Conservation (phyloP, 2,329 filamentous ascomycete species). For the Dissoconium aciculare region DNA sequence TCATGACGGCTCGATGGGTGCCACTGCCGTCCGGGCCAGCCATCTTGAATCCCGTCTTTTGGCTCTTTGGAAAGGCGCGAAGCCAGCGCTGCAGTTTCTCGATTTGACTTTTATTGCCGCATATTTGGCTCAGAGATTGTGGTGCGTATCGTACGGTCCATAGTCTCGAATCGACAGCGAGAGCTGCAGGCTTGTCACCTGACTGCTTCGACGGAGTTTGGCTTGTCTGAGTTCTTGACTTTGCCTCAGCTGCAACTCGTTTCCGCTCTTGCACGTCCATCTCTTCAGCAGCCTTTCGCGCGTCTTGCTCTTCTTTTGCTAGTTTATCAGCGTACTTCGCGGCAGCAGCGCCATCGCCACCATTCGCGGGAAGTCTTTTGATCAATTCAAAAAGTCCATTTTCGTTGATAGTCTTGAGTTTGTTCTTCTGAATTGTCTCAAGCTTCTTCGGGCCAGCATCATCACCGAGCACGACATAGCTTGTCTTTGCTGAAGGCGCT, state of each 20-base stretch:
- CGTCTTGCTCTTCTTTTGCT: constrained; percentile 68
- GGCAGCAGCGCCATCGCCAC: constrained; percentile 75
- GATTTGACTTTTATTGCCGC: constrained; percentile 81
- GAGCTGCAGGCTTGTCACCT: constrained; percentile 23
- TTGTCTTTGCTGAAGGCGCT: constrained; percentile 83
- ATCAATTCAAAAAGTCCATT: constrained; percentile 83
- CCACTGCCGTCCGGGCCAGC: constrained; percentile 75
- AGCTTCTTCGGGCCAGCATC: constrained; percentile 93
- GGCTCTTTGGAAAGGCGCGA: constrained; percentile 61
- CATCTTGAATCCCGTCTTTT: constrained; percentile 67
- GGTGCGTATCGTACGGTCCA: constrained; percentile 97
- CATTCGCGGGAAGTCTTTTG: constrained; percentile 62
- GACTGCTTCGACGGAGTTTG: constrained; percentile 20
- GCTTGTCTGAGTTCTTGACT: constrained; percentile 21
- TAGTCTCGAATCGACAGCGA: constrained; percentile 45
- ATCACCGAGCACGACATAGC: constrained; percentile 75
- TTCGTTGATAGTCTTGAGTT: constrained; percentile 86
- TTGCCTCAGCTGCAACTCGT: constrained; percentile 30
- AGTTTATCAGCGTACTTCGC: constrained; percentile 75
- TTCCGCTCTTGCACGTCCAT: constrained; percentile 64
- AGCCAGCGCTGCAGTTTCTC: constrained; percentile 86
- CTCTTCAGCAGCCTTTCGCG: constrained; percentile 63
- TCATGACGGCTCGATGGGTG: constrained; percentile 73
- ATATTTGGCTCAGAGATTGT: constrained; percentile 70
- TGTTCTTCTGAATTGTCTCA: constrained; percentile 62